Percentiles rank a stretch among this genome's conserved stretches.
phyloP scores from a whole-genome alignment of 805 yeast genomes.

The Metschnikowia arizonensis region DNA sequence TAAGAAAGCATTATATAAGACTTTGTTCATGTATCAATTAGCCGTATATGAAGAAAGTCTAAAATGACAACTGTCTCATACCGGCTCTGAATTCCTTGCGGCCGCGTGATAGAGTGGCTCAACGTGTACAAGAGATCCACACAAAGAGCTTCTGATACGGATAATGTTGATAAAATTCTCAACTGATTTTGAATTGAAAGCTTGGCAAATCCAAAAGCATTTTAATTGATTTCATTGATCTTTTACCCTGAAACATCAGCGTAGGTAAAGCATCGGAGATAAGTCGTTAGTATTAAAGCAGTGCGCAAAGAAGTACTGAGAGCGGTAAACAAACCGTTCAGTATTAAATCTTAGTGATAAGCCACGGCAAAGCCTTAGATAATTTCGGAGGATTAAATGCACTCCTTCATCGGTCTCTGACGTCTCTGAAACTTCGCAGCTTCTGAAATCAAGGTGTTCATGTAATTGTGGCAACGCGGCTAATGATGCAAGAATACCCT shows the following conservation, averaged over 20 bases:
- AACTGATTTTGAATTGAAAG: neutral
- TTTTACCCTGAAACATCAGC: neutral
- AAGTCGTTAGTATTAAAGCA: neutral
- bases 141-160: neutral
- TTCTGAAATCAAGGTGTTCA: neutral
- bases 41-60: too few species aligned
- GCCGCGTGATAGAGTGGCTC: slow-evolving; percentile 1
- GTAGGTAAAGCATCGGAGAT: neutral
- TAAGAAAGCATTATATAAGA: neutral
- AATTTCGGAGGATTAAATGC: too few species aligned
- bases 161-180: neutral
- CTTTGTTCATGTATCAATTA: neutral
- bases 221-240: neutral
- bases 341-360: neutral
- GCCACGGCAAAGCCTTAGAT: neutral
- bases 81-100: neutral
- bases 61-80: neutral
- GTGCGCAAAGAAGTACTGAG: neutral
- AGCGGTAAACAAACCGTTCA: neutral
- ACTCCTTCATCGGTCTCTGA: too few species aligned
- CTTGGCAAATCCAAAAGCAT: neutral
- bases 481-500: neutral
- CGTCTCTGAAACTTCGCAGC: neutral
- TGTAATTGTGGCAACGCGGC: neutral
- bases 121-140: neutral